Evolutionary conservation across 169 alveolate genomes (phyloP), one percentile per base, ranked within the genome.

Genomic region (Eimeria mitis): DNA sequence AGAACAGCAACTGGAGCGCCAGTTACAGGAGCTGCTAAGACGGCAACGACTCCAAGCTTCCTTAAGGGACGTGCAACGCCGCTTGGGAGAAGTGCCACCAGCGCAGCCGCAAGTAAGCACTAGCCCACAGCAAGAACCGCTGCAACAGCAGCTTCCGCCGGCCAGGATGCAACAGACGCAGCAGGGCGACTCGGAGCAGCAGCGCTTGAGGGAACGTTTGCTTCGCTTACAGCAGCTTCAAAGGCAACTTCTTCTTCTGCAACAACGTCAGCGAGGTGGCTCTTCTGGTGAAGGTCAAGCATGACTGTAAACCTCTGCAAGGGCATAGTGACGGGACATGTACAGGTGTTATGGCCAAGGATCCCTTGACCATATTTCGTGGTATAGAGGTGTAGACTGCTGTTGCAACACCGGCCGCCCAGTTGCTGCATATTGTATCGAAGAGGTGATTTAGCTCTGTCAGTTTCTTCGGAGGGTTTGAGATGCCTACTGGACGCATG

Each of bases 1-100:
- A 59, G 92, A 87, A 54, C 92, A 89, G 37, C 71, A 71, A 28
- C 84, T 65, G 56, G 88, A 89, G 95, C 71, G 95, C 31, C 95
- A 89, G 87, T 75, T 70, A 16, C 95, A 89, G 87, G 87, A 71
- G 75, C 95, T 70, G 44, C 76, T 59, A 42, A 78, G 59, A 61
- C 73, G 78, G 73, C 95, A 89, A 49, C 95, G 88, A n/a, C 87
- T 70, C 61, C 95, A 89, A 56, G 88, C 76, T 34, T 54, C 65
- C 23, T 47, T 89, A 23, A 47, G 73, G 75, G 68, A 49, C n/a
- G 23, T 47, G 87, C 95, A 71, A 14, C 95, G 34, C 25, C 87
- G 56, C 11, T 25, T 44, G 68, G 73, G 61, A 34, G 71, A 28
- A 49, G 19, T 49, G 25, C 54, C 59, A 37, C 2, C 34, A 63